These are phyloP conservation scores for Pythium utonaiense DNA, from an alignment of 352 stramenopile genomes.

Conservation along the genomic window DNA sequence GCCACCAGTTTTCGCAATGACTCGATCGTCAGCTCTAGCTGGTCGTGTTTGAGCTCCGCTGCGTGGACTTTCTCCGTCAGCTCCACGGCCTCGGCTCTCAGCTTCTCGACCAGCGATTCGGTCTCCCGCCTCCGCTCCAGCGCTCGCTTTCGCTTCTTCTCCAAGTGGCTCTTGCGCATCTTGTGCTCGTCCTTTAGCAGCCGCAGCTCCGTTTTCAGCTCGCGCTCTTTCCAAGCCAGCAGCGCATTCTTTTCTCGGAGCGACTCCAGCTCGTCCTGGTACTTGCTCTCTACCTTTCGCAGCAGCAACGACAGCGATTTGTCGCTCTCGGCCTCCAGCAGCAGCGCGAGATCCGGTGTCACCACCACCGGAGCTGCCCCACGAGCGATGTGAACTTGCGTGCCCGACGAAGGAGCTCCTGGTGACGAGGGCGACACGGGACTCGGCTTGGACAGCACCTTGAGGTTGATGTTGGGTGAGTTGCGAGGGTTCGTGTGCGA, in stretches of 20 bases:
- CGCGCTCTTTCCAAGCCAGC: slow-evolving; percentile 63
- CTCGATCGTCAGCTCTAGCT: slow-evolving; percentile 27
- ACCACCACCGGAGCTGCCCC: neutral
- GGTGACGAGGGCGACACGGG: neutral
- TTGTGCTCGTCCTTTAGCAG: slow-evolving; percentile 53
- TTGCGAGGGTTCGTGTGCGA: slow-evolving; percentile 21
- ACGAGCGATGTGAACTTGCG: neutral
- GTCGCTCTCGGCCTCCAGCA: slow-evolving; percentile 22
- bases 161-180: slow-evolving; percentile 62
- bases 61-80: neutral
- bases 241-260: slow-evolving; percentile 68
- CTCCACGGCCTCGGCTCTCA: slow-evolving; percentile 36
- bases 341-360: slow-evolving; percentile 2
- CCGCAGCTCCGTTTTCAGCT: slow-evolving; percentile 67
- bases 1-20: slow-evolving; percentile 22
- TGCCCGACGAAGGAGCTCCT: neutral
- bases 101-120: slow-evolving; percentile 40
- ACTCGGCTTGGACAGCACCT: slow-evolving; percentile 40
- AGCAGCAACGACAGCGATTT: slow-evolving; percentile 67
- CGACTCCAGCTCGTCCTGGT: slow-evolving; percentile 71
- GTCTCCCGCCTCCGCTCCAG: slow-evolving; percentile 57
- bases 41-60: slow-evolving; percentile 12
- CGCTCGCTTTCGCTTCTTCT: slow-evolving; percentile 72
- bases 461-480: slow-evolving; percentile 40
- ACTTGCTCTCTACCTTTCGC: slow-evolving; percentile 75